A percentile compares a stretch with the other conserved stretches of the same genome.
phyloP scores from a whole-genome alignment of 345 rosid genomes.

The Mangifera indica region DNA sequence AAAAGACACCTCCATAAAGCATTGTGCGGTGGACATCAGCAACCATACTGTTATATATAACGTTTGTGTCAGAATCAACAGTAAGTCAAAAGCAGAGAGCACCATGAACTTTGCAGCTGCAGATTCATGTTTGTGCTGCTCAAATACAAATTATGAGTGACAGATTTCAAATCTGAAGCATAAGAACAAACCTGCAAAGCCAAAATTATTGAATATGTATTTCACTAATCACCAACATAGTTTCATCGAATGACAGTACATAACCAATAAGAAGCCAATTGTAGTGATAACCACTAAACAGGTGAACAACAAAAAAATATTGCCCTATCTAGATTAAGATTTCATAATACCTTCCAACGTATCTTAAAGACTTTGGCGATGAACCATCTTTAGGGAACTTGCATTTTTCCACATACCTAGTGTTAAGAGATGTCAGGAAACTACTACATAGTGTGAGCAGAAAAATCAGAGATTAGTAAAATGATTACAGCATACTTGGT shows the following conservation, averaged over 20 bases:
- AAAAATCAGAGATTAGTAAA: constrained; percentile 7
- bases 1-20: constrained; percentile 90
- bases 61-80: constrained; percentile 4
- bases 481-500: constrained; percentile 53
- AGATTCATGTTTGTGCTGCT: neutral
- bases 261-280: neutral
- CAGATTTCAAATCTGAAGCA: neutral
- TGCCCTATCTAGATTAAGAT: neutral
- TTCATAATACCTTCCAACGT: constrained; percentile 75
- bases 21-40: constrained; percentile 97
- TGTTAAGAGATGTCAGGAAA: constrained; percentile 10
- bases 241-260: neutral
- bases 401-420: constrained; percentile 89
- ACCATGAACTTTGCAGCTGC: neutral
- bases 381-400: constrained; percentile 94
- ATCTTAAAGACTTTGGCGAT: constrained; percentile 82
- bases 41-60: constrained; percentile 71
- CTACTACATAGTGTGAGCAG: constrained; percentile 5
- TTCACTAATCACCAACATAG: neutral
- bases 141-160: neutral
- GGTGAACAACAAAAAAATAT: neutral
- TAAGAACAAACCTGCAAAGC: neutral
- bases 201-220: neutral
- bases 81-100: neutral
- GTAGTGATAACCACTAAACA: neutral